A percentile compares a stretch with the other conserved stretches of the same genome.
These are phyloP conservation scores for Xylaria intraflava DNA, from an alignment of 495 filamentous ascomycete genomes.

Conservation along the genomic window DNA sequence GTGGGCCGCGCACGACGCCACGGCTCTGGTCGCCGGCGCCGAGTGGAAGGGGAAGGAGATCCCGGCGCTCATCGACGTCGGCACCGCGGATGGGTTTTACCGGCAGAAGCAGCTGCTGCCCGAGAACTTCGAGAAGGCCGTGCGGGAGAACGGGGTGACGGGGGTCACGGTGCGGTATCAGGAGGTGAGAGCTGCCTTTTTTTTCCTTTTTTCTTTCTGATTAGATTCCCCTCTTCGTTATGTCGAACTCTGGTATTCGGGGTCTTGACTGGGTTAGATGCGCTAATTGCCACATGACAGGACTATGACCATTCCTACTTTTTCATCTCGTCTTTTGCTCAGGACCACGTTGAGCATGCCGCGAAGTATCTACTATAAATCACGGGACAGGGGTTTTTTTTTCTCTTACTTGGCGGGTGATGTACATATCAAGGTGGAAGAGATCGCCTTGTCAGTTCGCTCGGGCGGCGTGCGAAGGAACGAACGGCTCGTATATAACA, in stretches of 20 bases:
- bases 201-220: not conserved
- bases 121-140: constrained; percentile 83
- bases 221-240: not conserved
- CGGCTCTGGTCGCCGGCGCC: constrained; percentile 65
- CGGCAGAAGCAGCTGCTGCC: constrained; percentile 86
- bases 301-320: constrained; percentile 97
- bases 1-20: constrained; percentile 90
- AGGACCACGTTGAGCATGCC: constrained; percentile 85
- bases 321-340: constrained; percentile 82
- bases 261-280: no score
- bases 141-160: constrained; percentile 59
- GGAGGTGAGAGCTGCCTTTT: constrained; percentile 38
- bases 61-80: constrained; percentile 78
- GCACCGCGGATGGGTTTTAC: constrained; percentile 92
- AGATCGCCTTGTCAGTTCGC: no score
- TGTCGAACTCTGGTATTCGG: not conserved
- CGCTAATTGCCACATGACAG: constrained; percentile 21
- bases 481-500: no score
- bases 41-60: constrained; percentile 56
- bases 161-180: constrained; percentile 75
- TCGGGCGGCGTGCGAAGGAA: no score
- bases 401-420: no score
- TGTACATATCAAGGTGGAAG: no score
- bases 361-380: constrained; percentile 62
- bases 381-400: not conserved